A percentile compares a stretch with the other conserved stretches of the same genome.
phyloP scores from a whole-genome alignment of 345 rosid species.

The Boechera divaricarpa region DNA sequence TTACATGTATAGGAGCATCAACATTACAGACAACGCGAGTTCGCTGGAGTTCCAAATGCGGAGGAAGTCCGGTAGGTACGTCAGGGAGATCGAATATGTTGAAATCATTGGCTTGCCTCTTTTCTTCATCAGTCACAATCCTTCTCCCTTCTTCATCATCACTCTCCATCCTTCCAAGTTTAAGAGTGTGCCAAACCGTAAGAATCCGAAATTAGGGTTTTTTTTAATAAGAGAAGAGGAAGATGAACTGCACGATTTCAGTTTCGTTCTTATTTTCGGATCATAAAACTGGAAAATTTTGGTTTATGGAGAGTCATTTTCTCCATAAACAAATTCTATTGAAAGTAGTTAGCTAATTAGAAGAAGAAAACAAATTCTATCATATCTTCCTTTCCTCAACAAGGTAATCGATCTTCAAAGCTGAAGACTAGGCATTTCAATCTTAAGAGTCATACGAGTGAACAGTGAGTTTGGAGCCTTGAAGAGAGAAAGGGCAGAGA shows the following conservation, averaged over 20 bases:
- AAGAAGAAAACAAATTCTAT: background rate
- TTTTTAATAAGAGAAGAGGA: no score
- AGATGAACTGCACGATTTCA: no score
- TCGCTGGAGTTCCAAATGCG: conserved; percentile 70
- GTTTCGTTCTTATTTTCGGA: no score
- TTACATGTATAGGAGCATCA: conserved; percentile 82
- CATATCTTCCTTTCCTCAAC: conserved; percentile 17
- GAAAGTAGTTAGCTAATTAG: background rate
- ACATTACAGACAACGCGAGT: conserved; percentile 71
- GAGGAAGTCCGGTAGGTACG: conserved; percentile 70
- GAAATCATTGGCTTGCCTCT: conserved; percentile 37
- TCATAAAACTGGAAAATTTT: no score
- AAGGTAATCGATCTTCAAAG: no score
- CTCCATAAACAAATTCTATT: no score
- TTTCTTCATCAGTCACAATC: conserved; percentile 30
- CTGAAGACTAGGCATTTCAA: background rate
- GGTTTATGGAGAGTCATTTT: no score
- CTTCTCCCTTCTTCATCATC: background rate
- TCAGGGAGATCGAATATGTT: conserved; percentile 66
- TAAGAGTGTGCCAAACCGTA: no score
- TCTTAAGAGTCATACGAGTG: no score
- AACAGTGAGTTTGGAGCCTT: no score
- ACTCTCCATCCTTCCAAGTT: background rate
- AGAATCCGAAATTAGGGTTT: no score
- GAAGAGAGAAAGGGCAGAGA: no score